Conservation (phyloP, 257 asterid species). For the Lithospermum erythrorhizon region DNA sequence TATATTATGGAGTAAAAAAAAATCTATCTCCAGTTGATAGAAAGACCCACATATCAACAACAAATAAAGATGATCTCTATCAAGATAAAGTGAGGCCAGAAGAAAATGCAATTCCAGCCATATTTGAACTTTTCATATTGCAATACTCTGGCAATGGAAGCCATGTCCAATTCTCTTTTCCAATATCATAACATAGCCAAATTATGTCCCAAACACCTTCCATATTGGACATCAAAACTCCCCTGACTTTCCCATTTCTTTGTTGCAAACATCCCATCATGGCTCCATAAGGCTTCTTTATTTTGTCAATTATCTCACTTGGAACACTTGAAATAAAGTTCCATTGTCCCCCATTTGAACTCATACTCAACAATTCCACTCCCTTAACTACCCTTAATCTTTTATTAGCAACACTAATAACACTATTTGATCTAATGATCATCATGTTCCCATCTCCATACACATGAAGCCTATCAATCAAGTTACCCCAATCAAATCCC, state of each 20-base stretch:
- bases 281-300: constrained; percentile 33
- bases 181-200: constrained; percentile 24
- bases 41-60: too few species aligned
- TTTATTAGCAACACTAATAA: not conserved
- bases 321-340: constrained; percentile 26
- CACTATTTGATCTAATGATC: constrained; percentile 16
- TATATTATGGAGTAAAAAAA: too few species aligned
- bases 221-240: constrained; percentile 31
- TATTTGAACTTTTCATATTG: constrained; percentile 30
- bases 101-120: constrained; percentile 37
- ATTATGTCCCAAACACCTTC: constrained; percentile 33
- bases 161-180: constrained; percentile 15
- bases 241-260: constrained; percentile 17
- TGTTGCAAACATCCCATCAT: constrained; percentile 39
- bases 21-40: too few species aligned
- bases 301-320: constrained; percentile 16
- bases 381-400: constrained; percentile 15
- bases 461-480: constrained; percentile 24
- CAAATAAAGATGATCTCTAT: too few species aligned
- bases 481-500: too few species aligned
- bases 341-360: constrained; percentile 25
- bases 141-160: constrained; percentile 19
- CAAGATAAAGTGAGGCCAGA: constrained; percentile 18
- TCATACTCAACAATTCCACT: constrained; percentile 30
- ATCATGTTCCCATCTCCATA: constrained; percentile 34